phyloP scores from a whole-genome alignment of 2,329 filamentous ascomycete species.

The Epichloe elymi region DNA sequence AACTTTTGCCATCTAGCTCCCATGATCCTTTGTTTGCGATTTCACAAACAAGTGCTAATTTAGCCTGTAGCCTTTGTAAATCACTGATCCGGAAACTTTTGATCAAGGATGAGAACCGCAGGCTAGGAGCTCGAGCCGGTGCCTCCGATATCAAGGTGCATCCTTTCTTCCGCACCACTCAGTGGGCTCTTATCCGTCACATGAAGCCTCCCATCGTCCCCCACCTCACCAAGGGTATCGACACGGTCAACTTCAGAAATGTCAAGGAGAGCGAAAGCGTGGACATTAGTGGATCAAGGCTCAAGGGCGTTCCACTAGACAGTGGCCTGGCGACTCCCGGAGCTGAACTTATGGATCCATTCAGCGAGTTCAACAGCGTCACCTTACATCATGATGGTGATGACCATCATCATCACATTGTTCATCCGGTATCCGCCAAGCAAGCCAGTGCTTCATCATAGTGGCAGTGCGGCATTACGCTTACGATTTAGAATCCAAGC shows the following conservation, averaged over 20 bases:
- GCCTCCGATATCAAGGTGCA: conserved; percentile 95
- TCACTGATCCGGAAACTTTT: conserved; percentile 89
- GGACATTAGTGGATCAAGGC: conserved; percentile 55
- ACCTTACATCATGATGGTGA: conserved; percentile 95
- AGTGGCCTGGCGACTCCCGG: conserved; percentile 76
- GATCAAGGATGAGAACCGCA: conserved; percentile 93
- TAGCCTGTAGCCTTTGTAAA: conserved; percentile 68
- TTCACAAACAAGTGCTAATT: neutral
- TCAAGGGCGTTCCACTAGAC: conserved; percentile 75
- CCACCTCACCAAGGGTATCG: conserved; percentile 81
- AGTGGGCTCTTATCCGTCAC: conserved; percentile 93
- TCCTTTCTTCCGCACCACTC: conserved; percentile 89
- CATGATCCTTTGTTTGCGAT: neutral
- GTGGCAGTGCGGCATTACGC: neutral
- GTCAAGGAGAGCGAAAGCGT: conserved; percentile 96
- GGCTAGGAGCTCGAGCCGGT: conserved; percentile 83
- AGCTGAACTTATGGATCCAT: conserved; percentile 73
- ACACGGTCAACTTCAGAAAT: conserved; percentile 94
- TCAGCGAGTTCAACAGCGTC: conserved; percentile 97
- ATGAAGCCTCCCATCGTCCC: conserved; percentile 97
- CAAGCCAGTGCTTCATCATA: conserved; percentile 6
- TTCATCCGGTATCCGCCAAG: conserved; percentile 6
- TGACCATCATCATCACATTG: conserved; percentile 35
- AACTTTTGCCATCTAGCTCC: too few relatives aligned
- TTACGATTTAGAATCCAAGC: neutral